Conservation (phyloP, 2,329 filamentous ascomycete genomes). For the Hymenoscyphus scutula region DNA sequence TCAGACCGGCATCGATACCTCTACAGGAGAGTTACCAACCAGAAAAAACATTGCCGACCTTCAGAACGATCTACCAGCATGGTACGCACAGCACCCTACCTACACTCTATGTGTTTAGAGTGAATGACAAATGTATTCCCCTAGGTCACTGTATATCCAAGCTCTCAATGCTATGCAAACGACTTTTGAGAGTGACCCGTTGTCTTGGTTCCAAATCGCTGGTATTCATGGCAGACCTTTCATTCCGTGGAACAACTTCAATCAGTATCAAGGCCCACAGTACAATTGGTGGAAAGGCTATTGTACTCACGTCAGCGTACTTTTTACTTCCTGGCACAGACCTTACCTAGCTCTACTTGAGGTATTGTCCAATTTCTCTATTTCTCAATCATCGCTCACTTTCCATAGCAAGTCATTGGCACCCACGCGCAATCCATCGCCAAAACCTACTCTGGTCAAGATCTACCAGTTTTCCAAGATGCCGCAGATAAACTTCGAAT, state of each 20-base stretch:
- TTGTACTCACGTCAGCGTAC: conserved; percentile 29
- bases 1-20: conserved; percentile 22
- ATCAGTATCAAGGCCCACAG: neutral
- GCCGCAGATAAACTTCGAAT: conserved; percentile 42
- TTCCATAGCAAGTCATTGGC: conserved; percentile 49
- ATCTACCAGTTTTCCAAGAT: conserved; percentile 39
- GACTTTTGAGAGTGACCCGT: conserved; percentile 11
- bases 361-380: conserved; percentile 38
- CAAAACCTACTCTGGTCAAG: conserved; percentile 17
- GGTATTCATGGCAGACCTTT: conserved; percentile 30
- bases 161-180: conserved; percentile 22
- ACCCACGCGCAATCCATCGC: conserved; percentile 47
- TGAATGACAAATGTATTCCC: neutral
- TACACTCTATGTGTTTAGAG: neutral
- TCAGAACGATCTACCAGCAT: conserved; percentile 24
- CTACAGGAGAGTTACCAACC: conserved; percentile 22
- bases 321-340: conserved; percentile 50
- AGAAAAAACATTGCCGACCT: conserved; percentile 29
- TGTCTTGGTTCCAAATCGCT: conserved; percentile 24
- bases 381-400: conserved; percentile 8
- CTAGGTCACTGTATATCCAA: conserved; percentile 25
- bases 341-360: conserved; percentile 54
- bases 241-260: conserved; percentile 28
- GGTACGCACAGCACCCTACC: conserved; percentile 8
- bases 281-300: conserved; percentile 25